Evolutionary conservation across 1,284 basidiomycete species (phyloP), one percentile per base, ranked within the genome.

Genomic region (Phaffia rhodozyma): DNA sequence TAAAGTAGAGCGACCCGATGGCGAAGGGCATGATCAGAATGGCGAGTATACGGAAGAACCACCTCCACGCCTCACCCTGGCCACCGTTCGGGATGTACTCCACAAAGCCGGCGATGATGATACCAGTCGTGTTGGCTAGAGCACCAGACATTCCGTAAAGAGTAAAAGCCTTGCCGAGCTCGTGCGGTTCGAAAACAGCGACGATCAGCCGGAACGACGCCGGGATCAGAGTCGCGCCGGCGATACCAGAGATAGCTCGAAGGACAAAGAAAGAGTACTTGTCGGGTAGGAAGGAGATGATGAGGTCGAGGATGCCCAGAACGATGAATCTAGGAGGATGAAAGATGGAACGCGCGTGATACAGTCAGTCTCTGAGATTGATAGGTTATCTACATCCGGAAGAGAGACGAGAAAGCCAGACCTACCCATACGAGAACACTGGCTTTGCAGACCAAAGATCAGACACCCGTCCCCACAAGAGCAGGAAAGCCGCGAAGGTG

Each of bases 41-140:
- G 63, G 76, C 63, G 66, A 75, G 30, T 68, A 76, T 32, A 55
- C 72, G 51, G 70, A 78, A 71, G 72, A 76, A 72, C 77, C 78
- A 72, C 43, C 72, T 60, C 74, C 74, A 71, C 49, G 71, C 55
- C 60, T 72, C 59, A 68, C 74, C 67, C 68, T 75, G 70, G 55
- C 75, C 69, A 32, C 69, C 62, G 68, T 71, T 66, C 66, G 73
- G 66, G 70, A 77, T 71, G 70, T 75, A 71, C 56, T 70, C 70
- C 68, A 76, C 69, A 51, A 74, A 66, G 3, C 73, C 75, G 9
- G 70, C 72, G 64, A 75, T 59, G 64, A 75, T 62, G 6, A 18
- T 53, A 20, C 52, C 52, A 2, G 69, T 69, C 21, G 73, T 70
- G 65, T 75, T 74, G 47, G 71, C 69, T 52, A 73, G 51, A 23